phyloP scores from a whole-genome alignment of 257 asterid genomes.

The Rhazya stricta region DNA sequence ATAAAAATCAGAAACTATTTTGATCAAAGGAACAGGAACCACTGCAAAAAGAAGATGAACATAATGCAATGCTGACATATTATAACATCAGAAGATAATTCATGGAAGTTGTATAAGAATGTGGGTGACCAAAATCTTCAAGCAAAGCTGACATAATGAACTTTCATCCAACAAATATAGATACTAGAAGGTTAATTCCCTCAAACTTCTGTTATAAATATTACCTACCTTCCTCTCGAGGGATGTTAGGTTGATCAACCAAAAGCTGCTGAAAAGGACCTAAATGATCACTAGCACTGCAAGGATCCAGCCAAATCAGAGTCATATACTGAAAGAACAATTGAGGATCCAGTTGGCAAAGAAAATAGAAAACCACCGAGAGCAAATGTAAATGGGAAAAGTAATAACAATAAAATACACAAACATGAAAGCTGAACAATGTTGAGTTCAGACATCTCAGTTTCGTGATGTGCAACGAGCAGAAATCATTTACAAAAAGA shows the following conservation, averaged over 20 bases:
- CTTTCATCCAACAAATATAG: background rate
- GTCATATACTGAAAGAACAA: background rate
- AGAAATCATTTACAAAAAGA: background rate
- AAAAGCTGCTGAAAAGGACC: conserved; percentile 57
- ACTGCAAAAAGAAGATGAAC: background rate
- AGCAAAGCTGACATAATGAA: background rate
- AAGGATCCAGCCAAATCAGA: background rate
- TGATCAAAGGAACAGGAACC: background rate
- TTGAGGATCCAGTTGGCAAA: background rate
- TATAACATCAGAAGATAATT: background rate
- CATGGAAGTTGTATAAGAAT: background rate
- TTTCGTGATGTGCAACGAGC: background rate
- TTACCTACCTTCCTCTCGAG: conserved; percentile 61
- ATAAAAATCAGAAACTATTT: conserved; percentile 3
- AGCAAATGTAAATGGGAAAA: background rate
- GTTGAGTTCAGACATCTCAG: background rate
- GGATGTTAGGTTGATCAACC: conserved; percentile 82
- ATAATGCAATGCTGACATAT: background rate
- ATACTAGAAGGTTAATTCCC: background rate
- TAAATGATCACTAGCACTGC: conserved; percentile 58
- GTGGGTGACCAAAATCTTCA: background rate
- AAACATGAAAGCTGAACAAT: background rate
- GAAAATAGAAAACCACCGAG: background rate
- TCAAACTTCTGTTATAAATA: background rate
- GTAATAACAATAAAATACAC: background rate